These are phyloP conservation scores for Debaryomycetaceae sp. DNA, from an alignment of 1,139 yeast genomes.

Conservation along the genomic window DNA sequence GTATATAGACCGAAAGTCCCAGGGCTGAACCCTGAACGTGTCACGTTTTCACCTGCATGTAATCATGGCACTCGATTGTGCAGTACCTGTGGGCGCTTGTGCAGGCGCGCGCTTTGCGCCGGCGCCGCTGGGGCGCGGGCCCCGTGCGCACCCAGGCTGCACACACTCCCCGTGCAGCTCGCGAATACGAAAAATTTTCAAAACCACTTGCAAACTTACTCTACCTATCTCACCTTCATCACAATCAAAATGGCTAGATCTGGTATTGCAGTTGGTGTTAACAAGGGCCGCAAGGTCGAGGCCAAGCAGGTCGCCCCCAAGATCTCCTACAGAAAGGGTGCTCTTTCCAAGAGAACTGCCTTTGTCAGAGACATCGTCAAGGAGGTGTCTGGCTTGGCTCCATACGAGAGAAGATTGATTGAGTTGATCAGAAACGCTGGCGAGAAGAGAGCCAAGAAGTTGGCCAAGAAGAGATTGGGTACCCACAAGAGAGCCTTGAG, in stretches of 20 bases:
- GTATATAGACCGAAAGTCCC: too few species aligned
- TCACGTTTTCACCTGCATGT: too few species aligned
- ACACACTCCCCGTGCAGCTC: too few species aligned
- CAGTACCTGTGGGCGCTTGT: too few species aligned
- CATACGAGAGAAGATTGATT: conserved; percentile 99
- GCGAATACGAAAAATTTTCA: too few species aligned
- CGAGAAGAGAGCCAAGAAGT: conserved; percentile 99
- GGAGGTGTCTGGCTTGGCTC: conserved; percentile 99
- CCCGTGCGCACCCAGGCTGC: too few species aligned
- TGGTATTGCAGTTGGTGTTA: conserved; percentile 97
- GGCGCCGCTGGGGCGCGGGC: too few species aligned
- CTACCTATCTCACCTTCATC: conserved; percentile 5
- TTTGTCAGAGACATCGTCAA: conserved; percentile 94
- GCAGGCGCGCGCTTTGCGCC: too few species aligned
- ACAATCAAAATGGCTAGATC: conserved; percentile 9
- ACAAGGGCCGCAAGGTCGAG: conserved; percentile 98
- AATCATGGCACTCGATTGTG: too few species aligned
- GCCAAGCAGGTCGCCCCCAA: conserved; percentile 91
- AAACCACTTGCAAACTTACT: too few species aligned
- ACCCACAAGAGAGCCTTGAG: conserved; percentile 99
- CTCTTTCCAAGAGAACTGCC: conserved; percentile 89
- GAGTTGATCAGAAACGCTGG: conserved; percentile 99
- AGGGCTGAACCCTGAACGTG: too few species aligned
- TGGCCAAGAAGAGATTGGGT: conserved; percentile 99
- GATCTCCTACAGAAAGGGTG: conserved; percentile 96